Evolutionary conservation across 2,329 filamentous ascomycete species (phyloP), one percentile per base, ranked within the genome.

Genomic region (Ascochyta viciae-villosae): DNA sequence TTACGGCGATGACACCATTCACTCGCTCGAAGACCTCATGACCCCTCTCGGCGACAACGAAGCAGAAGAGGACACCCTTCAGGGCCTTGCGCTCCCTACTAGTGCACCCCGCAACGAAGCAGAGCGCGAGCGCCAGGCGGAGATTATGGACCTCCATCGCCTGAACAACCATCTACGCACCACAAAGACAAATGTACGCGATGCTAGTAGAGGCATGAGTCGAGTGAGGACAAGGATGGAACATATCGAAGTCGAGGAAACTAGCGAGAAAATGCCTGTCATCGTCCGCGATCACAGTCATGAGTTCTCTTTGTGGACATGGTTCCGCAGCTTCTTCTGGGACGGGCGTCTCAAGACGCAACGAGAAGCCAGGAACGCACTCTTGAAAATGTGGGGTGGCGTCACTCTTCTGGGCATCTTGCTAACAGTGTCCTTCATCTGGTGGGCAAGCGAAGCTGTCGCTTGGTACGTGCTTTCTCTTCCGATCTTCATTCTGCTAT

Each of bases 381-480:
- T 33, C 7, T 53, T 56, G 55, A 60, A 55, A 15, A 59, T 64
- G 3, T 62, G 74, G 51, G 70, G 72, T 15, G 66, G 65, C 7
- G 58, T 78, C 6, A 81, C 79, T 12, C 67, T 70, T 47, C 60
- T 80, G 4, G 76, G 77, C 37, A 72, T 79, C 70, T 55, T 75
- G 26, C 66, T 78, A 12, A 55, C 82, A 1, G 22, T 76, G 7
- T 72, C 79, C 16, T 65, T 81, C 16, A 62, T 73, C 34, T 87
- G 82, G 82, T 81, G 79, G 63, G 62, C 82, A 27, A 66, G 76
- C 37, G 82, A 85, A 68, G 75, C 75, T 29, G 67, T 76, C 33
- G 78, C 83, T 67, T 81, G 80, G 74, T 76, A 71, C 40, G 72
- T 66, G 16, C 49, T 52, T 34, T 39, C 42, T 59, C 43, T 58